Percentiles rank a stretch among this genome's conserved stretches.
Conservation (phyloP, 495 filamentous ascomycete genomes). For the Neurospora africana region DNA sequence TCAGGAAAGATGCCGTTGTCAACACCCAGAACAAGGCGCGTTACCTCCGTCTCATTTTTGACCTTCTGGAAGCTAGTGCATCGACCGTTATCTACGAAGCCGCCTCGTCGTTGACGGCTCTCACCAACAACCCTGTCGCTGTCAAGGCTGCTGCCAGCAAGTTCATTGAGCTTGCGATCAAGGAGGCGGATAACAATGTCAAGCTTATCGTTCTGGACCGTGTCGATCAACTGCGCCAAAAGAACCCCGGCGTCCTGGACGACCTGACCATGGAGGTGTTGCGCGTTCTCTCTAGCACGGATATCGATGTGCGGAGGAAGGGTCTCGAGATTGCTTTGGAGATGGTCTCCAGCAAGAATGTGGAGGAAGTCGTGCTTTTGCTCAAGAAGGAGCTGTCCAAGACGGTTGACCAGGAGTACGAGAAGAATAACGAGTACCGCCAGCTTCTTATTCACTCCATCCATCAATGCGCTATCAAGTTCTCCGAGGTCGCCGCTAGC, state of each 20-base stretch:
- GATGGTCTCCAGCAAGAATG: constrained; percentile 98
- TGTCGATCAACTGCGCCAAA: constrained; percentile 80
- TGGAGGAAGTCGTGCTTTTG: constrained; percentile 91
- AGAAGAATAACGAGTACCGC: constrained; percentile 97
- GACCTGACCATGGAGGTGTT: constrained; percentile 98
- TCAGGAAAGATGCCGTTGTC: constrained; percentile 91
- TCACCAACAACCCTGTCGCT: constrained; percentile 93
- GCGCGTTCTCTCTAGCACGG: constrained; percentile 88
- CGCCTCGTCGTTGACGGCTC: constrained; percentile 87
- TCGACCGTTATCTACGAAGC: constrained; percentile 97
- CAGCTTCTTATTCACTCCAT: constrained; percentile 93
- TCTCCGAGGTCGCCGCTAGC: constrained; percentile 93
- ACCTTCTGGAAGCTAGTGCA: constrained; percentile 84
- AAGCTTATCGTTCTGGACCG: constrained; percentile 96
- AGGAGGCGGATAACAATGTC: constrained; percentile 97
- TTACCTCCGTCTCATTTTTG: constrained; percentile 92
- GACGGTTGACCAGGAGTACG: constrained; percentile 96
- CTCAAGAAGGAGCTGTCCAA: constrained; percentile 96
- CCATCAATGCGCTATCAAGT: constrained; percentile 96
- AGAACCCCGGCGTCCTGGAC: constrained; percentile 88
- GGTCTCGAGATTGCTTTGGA: constrained; percentile 85
- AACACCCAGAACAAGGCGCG: constrained; percentile 90
- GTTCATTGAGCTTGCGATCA: constrained; percentile 93
- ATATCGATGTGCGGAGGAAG: constrained; percentile 93
- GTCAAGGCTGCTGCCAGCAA: constrained; percentile 95